Base-by-base conservation (phyloP, 176 grass and related monocot species). In the Oryza brachyantha region DNA sequence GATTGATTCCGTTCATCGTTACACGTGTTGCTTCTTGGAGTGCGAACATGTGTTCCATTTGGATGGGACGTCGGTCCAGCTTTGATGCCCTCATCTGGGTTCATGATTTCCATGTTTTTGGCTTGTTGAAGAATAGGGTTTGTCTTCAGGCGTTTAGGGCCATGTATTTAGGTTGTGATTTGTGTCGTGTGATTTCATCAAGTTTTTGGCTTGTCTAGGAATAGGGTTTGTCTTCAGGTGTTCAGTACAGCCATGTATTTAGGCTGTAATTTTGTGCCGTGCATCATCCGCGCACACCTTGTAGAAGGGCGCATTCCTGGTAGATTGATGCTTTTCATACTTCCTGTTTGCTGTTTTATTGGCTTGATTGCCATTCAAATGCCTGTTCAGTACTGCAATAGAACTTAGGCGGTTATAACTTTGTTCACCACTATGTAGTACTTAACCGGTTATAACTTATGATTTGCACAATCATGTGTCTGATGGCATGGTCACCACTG, bases 11-110 rank as follows among this genome's bases (percentile, higher is more conserved):
- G 67, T 66, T 79, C 74, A 85, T 85, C 75, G 58, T 78, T 85
- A 79, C 75, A 72, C 66, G 7, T 64, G 58, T 72, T 72, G 67
- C 75, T 29, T 62, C 24, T 64, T 39, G 17, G n/a, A 13, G 54
- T 85, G 83, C 75, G 72, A 79, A 58, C 58, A 72, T 64, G 83
- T 76, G 50, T 22, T 55, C 50, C 50, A 55, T 55, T 55, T 55
- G 50, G 50, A 16, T 22, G 50, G 50, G n/a, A 22, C 50, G 22
- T 55, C 22, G 16, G 22, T 55, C 21, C 19, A 3, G 21, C 12
- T 22, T 22, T 45, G 42, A 55, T 55, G 50, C 19, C 50, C 19
- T 55, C 1, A 4, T 55, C 5, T 55, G 7, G 50, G 48, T 8
- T n/a, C 48, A 9, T 54, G 19, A 17, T 19, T 54, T 54, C 48